Base-by-base conservation (phyloP, 495 filamentous ascomycete genomes). In the Hypoxylon intermedium region DNA sequence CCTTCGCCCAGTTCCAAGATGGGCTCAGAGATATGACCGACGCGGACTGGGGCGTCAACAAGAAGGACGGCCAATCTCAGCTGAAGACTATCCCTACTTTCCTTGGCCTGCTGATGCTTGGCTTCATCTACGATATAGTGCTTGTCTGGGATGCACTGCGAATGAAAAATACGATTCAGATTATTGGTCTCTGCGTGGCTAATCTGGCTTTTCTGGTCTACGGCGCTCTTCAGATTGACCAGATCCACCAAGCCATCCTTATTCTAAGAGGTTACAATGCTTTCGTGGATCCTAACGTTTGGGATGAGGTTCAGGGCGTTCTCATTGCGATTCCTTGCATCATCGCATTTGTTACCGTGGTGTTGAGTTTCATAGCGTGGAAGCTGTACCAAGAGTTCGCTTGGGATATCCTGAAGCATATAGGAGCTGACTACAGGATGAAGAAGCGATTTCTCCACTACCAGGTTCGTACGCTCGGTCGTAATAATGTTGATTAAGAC, bases 381-480 rank as follows among this genome's bases (percentile, higher is more conserved):
- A 95, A 96, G 75, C 80, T 98, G 7, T 98, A 98, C 68, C 91
- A 96, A 70, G 95, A 98, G 72, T 98, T 98, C 73, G 93, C 94
- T 2, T 98, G 94, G 94, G 95, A 92, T 42, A 98, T 98, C 69
- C 93, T 98, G 74, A 98, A 98, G 79, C 93, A 97, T 72, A 98
- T 98, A 76, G 95, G 91, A 70, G 94, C 94, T 28, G 94, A 98
- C 79, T 83, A 98, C 69, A 86, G 90, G 64, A 91, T 98, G 88
- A 98, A 96, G 83, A 87, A 93, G 74, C 83, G 94, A 60, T 98
- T 96, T 80, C 82, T 98, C 53, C 89, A 92, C 36, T 98, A 96
- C 72, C 94, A 98, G 87, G 93, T 97, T 79, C 30, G 81, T 70
- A 33, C 9, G 41, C 30, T 13, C 9, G 3, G 7, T 28, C 37